phyloP scores from a whole-genome alignment of 2,329 filamentous ascomycete genomes.

The Scleromitrula shiraiana region DNA sequence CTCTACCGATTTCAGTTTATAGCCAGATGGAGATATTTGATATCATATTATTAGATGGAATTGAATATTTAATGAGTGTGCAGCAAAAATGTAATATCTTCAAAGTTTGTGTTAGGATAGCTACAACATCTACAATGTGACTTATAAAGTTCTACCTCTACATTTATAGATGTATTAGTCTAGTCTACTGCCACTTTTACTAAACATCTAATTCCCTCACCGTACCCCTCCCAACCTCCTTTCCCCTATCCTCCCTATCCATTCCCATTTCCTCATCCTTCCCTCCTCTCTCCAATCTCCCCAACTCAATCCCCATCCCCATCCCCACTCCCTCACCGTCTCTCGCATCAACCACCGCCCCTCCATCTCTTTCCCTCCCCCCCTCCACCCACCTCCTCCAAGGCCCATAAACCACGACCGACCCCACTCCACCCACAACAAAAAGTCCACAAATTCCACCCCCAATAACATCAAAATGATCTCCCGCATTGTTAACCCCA shows the following conservation, averaged over 20 bases:
- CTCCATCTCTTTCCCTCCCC: not conserved
- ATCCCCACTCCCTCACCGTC: not conserved
- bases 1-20: too few species aligned
- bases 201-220: not conserved
- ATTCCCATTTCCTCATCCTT: too few species aligned
- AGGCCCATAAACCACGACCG: constrained; percentile 65
- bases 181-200: too few species aligned
- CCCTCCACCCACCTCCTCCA: constrained; percentile 58
- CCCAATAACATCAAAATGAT: constrained; percentile 80
- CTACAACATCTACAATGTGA: too few species aligned
- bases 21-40: too few species aligned
- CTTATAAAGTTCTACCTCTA: too few species aligned
- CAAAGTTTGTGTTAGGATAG: too few species aligned
- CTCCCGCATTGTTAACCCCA: constrained; percentile 66
- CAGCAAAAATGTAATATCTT: too few species aligned
- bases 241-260: not conserved
- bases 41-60: too few species aligned
- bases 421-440: constrained; percentile 57
- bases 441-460: constrained; percentile 83
- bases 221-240: not conserved
- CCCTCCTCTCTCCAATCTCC: not conserved
- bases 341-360: not conserved
- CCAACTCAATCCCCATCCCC: not conserved
- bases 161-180: too few species aligned
- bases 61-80: too few species aligned